Base-by-base conservation (phyloP, 2,329 filamentous ascomycete species). In the Diaporthe ampelina region DNA sequence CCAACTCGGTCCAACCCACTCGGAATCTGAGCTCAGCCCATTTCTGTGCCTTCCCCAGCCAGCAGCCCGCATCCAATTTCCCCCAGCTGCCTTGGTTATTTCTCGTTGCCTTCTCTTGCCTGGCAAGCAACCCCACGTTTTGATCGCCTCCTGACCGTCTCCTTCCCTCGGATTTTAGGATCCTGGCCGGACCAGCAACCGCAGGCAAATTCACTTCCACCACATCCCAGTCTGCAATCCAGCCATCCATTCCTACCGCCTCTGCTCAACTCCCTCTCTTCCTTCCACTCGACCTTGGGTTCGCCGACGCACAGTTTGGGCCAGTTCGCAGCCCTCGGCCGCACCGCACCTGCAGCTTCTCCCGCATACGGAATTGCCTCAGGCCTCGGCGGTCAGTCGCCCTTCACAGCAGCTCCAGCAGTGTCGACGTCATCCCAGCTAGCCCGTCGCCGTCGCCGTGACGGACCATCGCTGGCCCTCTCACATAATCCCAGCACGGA, bases 351-450 rank as follows among this genome's bases (percentile, higher is more conserved):
- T 15, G n/a, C 54, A 32, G 24, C 24, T 1, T 5, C 57, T 4
- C 43, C 35, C 29, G n/a, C 59, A 9, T 19, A 61, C 52, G 29
- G 57, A 19, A n/a, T 29, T 65, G 43, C 29, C 26, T 43, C 58
- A 52, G 52, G n/a, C 29, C 35, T 45, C 37, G 40, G 43, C 54
- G 19, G 24, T 13, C 70, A 54, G 19, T 68, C 50, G 29, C 52
- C 52, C 19, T 65, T 56, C 32, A 32, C 56, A 56, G 73, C 70
- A 61, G 73, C 70, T n/a, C 65, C 45, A 24, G 32, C 35, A 26
- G 69, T 61, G 43, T 43, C 70, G 54, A 74, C 73, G 56, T 70
- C 54, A 73, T 61, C 70, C 40, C 63, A 69, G 40, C 40, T 56
- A 48, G 61, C 70, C 35, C 43, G 54, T 57, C 70, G 63, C 63